These are phyloP conservation scores for Penicillium coprophilum DNA, from an alignment of 495 filamentous ascomycete genomes.

Conservation along the genomic window DNA sequence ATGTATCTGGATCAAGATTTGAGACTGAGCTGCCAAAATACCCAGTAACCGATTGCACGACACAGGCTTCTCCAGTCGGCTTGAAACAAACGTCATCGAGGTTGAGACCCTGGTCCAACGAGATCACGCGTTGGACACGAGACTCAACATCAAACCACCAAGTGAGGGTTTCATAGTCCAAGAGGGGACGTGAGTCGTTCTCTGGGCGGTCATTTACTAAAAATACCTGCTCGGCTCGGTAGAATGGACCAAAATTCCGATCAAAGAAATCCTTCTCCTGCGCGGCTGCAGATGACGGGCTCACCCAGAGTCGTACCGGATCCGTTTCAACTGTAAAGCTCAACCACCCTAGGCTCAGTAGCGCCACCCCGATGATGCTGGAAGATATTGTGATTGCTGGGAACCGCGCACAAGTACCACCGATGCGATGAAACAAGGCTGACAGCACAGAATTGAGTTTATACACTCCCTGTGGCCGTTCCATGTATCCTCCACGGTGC, in stretches of 20 bases:
- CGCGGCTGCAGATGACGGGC: slow-evolving; percentile 84
- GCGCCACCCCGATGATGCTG: slow-evolving; percentile 65
- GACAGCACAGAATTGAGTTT: slow-evolving; percentile 75
- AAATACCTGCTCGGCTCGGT: slow-evolving; percentile 89
- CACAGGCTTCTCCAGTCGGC: slow-evolving; percentile 84
- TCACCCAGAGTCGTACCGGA: slow-evolving; percentile 92
- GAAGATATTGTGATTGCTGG: slow-evolving; percentile 76
- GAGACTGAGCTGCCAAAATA: slow-evolving; percentile 74
- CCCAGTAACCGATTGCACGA: slow-evolving; percentile 83
- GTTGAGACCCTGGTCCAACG: slow-evolving; percentile 57
- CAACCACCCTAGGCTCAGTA: slow-evolving; percentile 84
- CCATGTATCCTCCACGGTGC: slow-evolving; percentile 65
- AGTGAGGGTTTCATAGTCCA: slow-evolving; percentile 79
- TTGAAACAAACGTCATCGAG: slow-evolving; percentile 92
- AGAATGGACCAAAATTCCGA: slow-evolving; percentile 93
- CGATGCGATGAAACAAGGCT: slow-evolving; percentile 77
- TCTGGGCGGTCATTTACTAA: slow-evolving; percentile 79
- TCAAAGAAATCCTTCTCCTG: slow-evolving; percentile 95
- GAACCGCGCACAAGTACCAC: slow-evolving; percentile 74
- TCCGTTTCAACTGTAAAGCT: slow-evolving; percentile 83
- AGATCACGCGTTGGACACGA: slow-evolving; percentile 66
- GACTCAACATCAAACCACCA: slow-evolving; percentile 97
- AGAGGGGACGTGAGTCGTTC: slow-evolving; percentile 65
- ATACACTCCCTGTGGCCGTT: slow-evolving; percentile 69
- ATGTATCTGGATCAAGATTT: slow-evolving; percentile 60